Evolutionary conservation across 306 rosid species (phyloP).

Genomic region (Mimosa pudica): DNA sequence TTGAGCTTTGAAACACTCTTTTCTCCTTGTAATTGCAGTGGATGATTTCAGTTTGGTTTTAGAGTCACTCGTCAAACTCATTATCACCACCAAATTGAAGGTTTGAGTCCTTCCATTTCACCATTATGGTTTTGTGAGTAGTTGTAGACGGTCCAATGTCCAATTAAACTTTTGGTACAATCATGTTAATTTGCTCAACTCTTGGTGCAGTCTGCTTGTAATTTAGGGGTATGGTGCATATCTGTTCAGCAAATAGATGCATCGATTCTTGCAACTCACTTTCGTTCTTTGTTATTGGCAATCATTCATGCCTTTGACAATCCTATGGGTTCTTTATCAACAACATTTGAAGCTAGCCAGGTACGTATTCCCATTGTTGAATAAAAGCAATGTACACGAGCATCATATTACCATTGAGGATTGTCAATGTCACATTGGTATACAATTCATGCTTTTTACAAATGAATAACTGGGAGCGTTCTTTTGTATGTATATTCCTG

Average conservation of each 20-base stretch:
- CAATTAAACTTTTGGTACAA: neutral
- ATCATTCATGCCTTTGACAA: conserved; percentile 77
- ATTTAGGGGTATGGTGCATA: conserved; percentile 86
- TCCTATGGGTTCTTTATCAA: conserved; percentile 83
- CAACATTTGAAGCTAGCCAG: conserved; percentile 93
- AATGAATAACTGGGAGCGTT: neutral
- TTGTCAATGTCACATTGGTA: neutral
- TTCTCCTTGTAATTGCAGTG: conserved; percentile 42
- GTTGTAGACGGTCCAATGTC: neutral
- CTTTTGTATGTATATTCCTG: conserved; percentile 7
- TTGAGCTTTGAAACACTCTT: conserved; percentile 3
- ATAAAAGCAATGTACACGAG: neutral
- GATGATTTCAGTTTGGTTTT: conserved; percentile 59
- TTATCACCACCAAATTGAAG: conserved; percentile 69
- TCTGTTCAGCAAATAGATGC: conserved; percentile 70
- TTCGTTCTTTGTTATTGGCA: conserved; percentile 56
- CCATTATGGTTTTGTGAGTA: neutral
- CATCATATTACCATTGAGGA: conserved; percentile 9
- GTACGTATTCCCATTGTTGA: conserved; percentile 35
- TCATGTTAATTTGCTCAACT: conserved; percentile 17
- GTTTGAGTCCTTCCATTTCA: conserved; percentile 36
- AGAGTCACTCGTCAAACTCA: conserved; percentile 57
- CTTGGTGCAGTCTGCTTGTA: conserved; percentile 71
- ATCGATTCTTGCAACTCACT: conserved; percentile 49
- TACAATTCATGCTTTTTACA: neutral